Evolutionary conservation across 2,329 filamentous ascomycete species (phyloP), one percentile per base, ranked within the genome.

Genomic region (Cercospora janseana): DNA sequence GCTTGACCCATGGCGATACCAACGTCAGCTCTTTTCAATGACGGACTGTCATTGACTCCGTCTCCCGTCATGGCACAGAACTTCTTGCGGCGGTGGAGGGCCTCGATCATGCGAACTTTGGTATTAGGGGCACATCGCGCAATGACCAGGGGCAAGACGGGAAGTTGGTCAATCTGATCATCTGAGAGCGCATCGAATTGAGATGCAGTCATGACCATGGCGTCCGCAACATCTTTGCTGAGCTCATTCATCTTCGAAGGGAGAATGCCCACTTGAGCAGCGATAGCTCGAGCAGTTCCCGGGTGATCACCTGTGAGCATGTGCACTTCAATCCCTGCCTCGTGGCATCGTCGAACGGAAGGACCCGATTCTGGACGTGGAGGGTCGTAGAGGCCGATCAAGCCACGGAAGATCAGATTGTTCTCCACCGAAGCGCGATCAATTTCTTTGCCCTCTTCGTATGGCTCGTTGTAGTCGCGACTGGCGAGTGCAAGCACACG

Each of bases 1-100:
- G 85, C 84, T 68, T 80, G 74, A n/a, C 88, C 88, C 88, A 94
- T 94, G 47, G 88, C 88, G 58, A 93, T 95, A 57, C 87, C 88
- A 4, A 95, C 87, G 63, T 95, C 89, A 2, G 88, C 86, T 35
- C 81, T 79, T 60, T 88, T 87, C 26, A 94, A 77, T 4, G 87
- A 89, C 0, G 88, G 88, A 2, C 87, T 87, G 64, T 94, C 88
- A 64, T 94, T 94, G 55, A 93, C 88, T 38, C 88, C 88, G 61
- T 94, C 88, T 51, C 88, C 88, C 13, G 88, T 93, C 88, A 94
- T 93, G 52, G 88, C 88, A 68, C 85, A 88, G 68, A 87, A 92
- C 15, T 80, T 79, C 16, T 80, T 78, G 31, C 88, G 84, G 12
- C 89, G 82, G 58, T 91, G 87, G 12, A 95, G 79, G 4, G 89